These are phyloP conservation scores for Fusarium oligoseptatum DNA, from an alignment of 2,329 filamentous ascomycete species.

Conservation along the genomic window DNA sequence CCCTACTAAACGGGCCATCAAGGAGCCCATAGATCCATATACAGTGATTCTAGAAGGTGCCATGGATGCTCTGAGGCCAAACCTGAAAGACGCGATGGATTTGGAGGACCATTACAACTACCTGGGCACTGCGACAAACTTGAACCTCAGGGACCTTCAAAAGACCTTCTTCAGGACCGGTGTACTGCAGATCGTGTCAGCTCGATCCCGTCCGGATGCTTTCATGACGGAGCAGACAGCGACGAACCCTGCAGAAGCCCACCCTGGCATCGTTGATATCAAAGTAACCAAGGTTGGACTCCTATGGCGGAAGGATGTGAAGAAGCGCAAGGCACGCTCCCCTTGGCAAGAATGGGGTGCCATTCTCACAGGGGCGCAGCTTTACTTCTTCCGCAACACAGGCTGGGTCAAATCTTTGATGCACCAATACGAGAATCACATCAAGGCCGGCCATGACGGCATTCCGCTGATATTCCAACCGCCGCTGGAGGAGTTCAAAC, in stretches of 20 bases:
- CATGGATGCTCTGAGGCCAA: conserved; percentile 84
- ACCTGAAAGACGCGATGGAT: conserved; percentile 90
- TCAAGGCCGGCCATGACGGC: conserved; percentile 81
- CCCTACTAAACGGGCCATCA: conserved; percentile 71
- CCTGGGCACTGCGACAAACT: conserved; percentile 78
- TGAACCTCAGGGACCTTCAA: conserved; percentile 86
- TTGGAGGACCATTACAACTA: conserved; percentile 94
- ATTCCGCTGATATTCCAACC: conserved; percentile 91
- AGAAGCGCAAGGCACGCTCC: conserved; percentile 93
- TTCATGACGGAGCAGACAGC: conserved; percentile 92
- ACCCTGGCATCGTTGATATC: conserved; percentile 95
- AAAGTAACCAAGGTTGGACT: conserved; percentile 97
- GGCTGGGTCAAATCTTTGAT: conserved; percentile 93
- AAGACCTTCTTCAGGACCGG: conserved; percentile 92
- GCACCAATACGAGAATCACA: conserved; percentile 85
- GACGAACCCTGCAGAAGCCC: conserved; percentile 86
- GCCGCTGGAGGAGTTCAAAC: conserved; percentile 91
- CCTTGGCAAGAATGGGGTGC: conserved; percentile 99
- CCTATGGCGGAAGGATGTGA: conserved; percentile 92
- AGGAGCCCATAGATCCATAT: conserved; percentile 95
- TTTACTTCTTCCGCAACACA: conserved; percentile 96
- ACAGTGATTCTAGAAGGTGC: conserved; percentile 92
- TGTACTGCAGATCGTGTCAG: conserved; percentile 93
- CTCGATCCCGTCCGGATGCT: conserved; percentile 91
- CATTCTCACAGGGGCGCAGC: conserved; percentile 93